These are phyloP conservation scores for Scedosporium aurantiacum DNA, from an alignment of 2,329 filamentous ascomycete genomes.

Conservation along the genomic window DNA sequence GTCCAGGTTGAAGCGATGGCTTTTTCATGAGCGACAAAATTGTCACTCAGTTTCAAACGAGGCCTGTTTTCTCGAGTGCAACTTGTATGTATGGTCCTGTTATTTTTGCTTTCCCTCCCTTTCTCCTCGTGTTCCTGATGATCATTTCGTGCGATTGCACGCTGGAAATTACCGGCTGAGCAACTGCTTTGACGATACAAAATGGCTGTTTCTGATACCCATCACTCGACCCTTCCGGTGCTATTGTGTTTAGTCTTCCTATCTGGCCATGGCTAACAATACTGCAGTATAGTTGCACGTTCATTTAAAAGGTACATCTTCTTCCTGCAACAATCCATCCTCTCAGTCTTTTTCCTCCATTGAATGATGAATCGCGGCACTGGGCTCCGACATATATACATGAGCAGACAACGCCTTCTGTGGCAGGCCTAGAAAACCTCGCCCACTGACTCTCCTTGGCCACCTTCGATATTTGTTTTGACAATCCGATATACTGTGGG, in stretches of 20 bases:
- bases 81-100: too few relatives aligned
- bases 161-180: conserved; percentile 97
- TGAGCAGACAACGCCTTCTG: conserved; percentile 84
- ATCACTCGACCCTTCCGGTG: not conserved
- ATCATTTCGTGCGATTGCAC: conserved; percentile 56
- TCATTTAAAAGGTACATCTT: conserved; percentile 12
- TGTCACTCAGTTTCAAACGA: too few relatives aligned
- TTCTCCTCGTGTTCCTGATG: conserved; percentile 18
- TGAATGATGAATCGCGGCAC: conserved; percentile 77
- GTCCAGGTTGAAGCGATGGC: not conserved
- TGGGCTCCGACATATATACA: conserved; percentile 72
- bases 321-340: not conserved
- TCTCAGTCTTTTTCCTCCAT: conserved; percentile 16
- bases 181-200: conserved; percentile 62
- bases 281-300: conserved; percentile 1
- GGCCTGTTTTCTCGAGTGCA: too few relatives aligned
- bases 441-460: conserved; percentile 63
- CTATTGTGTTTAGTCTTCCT: not conserved
- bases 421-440: conserved; percentile 99
- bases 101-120: not conserved
- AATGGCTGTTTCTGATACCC: conserved; percentile 74
- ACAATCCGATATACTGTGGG: not conserved
- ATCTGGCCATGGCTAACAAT: not conserved
- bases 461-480: not conserved
- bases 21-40: too few relatives aligned